Percentiles rank a stretch among this genome's conserved stretches.
Evolutionary conservation across 805 yeast genomes (phyloP).

Genomic region (Candida taoyuanica): DNA sequence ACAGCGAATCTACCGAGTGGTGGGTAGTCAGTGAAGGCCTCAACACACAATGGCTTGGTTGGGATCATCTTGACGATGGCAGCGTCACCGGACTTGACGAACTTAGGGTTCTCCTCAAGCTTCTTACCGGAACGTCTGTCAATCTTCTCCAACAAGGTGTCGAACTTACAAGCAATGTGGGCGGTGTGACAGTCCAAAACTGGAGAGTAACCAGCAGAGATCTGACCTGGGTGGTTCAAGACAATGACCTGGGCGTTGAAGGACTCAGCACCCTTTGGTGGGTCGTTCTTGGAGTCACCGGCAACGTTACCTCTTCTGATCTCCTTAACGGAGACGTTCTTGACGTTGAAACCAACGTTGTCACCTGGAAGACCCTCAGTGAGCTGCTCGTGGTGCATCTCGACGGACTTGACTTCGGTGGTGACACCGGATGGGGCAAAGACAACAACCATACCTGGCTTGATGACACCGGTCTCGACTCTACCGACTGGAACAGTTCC

Average conservation of each 20-base stretch:
- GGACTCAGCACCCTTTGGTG: slow-evolving; percentile 76
- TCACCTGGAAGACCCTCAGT: slow-evolving; percentile 81
- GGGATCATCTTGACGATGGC: slow-evolving; percentile 88
- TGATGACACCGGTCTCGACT: slow-evolving; percentile 90
- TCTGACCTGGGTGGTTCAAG: slow-evolving; percentile 93
- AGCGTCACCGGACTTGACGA: slow-evolving; percentile 80
- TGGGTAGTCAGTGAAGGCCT: slow-evolving; percentile 93
- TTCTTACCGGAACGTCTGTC: slow-evolving; percentile 95
- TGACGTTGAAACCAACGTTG: slow-evolving; percentile 92
- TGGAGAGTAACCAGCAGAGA: slow-evolving; percentile 89
- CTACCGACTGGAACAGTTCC: slow-evolving; percentile 95
- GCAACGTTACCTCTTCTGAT: slow-evolving; percentile 91
- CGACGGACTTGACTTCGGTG: slow-evolving; percentile 90
- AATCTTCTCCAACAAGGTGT: slow-evolving; percentile 75
- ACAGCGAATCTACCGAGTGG: slow-evolving; percentile 98
- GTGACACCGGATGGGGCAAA: slow-evolving; percentile 92
- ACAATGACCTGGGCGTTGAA: slow-evolving; percentile 73
- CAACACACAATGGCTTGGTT: slow-evolving; percentile 93
- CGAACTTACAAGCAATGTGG: slow-evolving; percentile 89
- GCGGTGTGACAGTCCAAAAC: slow-evolving; percentile 92
- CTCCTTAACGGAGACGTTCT: slow-evolving; percentile 90
- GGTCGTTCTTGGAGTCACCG: slow-evolving; percentile 94
- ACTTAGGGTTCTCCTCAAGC: slow-evolving; percentile 86
- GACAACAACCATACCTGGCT: slow-evolving; percentile 88
- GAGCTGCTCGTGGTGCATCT: slow-evolving; percentile 90